Evolutionary conservation across 2,329 filamentous ascomycete species (phyloP).

Genomic region (Colletotrichum sojae): DNA sequence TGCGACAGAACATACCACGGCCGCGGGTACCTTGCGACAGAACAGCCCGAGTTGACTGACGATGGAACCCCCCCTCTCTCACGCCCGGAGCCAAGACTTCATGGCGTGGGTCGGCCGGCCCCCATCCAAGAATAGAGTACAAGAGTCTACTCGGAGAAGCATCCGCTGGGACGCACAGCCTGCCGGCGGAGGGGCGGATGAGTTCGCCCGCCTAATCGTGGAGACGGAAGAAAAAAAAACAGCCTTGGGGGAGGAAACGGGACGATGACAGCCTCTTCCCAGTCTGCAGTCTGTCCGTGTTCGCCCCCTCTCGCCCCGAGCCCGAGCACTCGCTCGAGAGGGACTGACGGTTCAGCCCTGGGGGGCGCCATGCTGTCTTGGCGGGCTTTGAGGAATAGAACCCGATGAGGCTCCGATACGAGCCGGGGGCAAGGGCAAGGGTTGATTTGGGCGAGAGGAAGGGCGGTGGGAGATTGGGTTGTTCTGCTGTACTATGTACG

Average conservation of each 20-base stretch:
- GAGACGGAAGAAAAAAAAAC: too few species aligned
- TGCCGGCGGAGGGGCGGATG: conserved; percentile 10
- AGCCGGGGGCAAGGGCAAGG: conserved; percentile 6
- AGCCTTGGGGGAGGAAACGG: conserved; percentile 22
- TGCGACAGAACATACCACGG: neutral
- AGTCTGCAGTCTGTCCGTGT: neutral
- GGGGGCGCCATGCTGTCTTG: conserved; percentile 31
- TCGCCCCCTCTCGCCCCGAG: neutral
- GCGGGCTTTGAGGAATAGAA: conserved; percentile 15
- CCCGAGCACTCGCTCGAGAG: conserved; percentile 21
- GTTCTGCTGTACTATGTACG: neutral
- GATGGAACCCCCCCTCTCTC: conserved; percentile 6
- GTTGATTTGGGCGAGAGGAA: neutral
- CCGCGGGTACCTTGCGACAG: conserved; percentile 13
- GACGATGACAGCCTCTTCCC: conserved; percentile 19
- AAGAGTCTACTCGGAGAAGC: conserved; percentile 19
- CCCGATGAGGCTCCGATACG: conserved; percentile 36
- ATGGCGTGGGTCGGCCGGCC: conserved; percentile 6
- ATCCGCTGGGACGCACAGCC: conserved; percentile 20
- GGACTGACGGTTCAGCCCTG: conserved; percentile 33
- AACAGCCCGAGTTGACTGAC: conserved; percentile 17
- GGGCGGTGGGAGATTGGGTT: conserved; percentile 8
- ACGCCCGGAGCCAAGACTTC: conserved; percentile 26
- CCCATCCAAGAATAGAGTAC: conserved; percentile 34
- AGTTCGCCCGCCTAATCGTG: neutral